Evolutionary conservation across 2,329 filamentous ascomycete genomes (phyloP).

Genomic region (Penicillium sp.): DNA sequence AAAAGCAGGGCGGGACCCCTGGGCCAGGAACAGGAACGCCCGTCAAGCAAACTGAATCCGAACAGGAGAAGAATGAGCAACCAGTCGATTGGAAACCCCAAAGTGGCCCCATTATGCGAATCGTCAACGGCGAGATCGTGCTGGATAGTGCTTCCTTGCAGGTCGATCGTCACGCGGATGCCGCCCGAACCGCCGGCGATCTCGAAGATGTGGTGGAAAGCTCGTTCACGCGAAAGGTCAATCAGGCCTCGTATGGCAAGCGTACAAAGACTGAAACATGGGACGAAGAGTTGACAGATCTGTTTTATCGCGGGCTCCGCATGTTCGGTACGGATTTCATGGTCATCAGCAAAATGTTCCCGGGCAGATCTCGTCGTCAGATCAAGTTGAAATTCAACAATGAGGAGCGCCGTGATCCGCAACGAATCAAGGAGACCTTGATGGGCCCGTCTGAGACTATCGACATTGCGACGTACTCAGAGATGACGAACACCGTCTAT

Average conservation of each 20-base stretch:
- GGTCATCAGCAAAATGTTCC: constrained; percentile 56
- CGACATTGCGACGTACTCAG: constrained; percentile 38
- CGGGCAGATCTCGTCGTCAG: constrained; percentile 49
- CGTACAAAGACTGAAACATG: constrained; percentile 48
- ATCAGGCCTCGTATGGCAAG: constrained; percentile 41
- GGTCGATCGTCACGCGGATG: constrained; percentile 50
- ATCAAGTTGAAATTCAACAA: constrained; percentile 57
- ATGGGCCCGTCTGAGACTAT: constrained; percentile 39
- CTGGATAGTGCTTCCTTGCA: constrained; percentile 45
- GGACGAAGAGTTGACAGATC: constrained; percentile 50
- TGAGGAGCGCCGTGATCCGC: constrained; percentile 51
- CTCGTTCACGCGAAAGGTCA: constrained; percentile 41
- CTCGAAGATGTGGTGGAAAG: constrained; percentile 41
- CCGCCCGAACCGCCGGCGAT: constrained; percentile 40
- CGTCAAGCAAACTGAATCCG: constrained; percentile 23
- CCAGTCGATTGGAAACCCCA: constrained; percentile 21
- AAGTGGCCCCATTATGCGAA: constrained; percentile 42
- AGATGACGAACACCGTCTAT: constrained; percentile 40
- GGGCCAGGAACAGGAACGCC: constrained; percentile 14
- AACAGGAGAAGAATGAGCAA: constrained; percentile 17
- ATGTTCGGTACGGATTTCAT: constrained; percentile 60
- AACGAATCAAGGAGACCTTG: constrained; percentile 46
- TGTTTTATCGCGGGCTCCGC: constrained; percentile 54
- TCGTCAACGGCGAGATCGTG: constrained; percentile 52
- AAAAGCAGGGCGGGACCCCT: constrained; percentile 31